phyloP scores from a whole-genome alignment of 192 early-diverging fungal species.

The Coemansia sp. region DNA sequence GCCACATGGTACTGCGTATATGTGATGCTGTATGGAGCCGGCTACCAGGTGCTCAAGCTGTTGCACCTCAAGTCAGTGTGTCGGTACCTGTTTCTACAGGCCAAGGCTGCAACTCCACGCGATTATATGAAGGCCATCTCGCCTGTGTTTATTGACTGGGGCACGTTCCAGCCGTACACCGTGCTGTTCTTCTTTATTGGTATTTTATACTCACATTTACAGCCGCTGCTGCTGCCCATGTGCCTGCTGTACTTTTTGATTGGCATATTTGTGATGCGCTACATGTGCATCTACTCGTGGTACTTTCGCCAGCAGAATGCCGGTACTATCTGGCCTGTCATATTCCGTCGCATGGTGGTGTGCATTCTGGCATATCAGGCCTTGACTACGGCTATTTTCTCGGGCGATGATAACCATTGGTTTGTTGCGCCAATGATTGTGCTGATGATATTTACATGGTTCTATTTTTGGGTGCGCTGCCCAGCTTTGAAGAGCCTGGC shows the following conservation, averaged over 20 bases:
- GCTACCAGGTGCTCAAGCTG: conserved; percentile 65
- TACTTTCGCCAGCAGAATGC: conserved; percentile 70
- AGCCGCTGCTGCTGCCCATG: conserved; percentile 70
- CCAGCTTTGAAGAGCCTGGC: conserved; percentile 20
- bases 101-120: conserved; percentile 62
- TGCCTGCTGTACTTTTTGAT: conserved; percentile 65
- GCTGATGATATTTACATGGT: conserved; percentile 45
- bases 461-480: conserved; percentile 48
- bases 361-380: conserved; percentile 67
- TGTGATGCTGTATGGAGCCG: conserved; percentile 71
- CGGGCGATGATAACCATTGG: conserved; percentile 56
- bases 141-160: conserved; percentile 69
- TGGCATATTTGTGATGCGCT: conserved; percentile 68
- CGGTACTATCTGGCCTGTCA: conserved; percentile 71
- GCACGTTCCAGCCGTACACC: conserved; percentile 66
- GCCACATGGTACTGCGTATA: conserved; percentile 79
- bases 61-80: conserved; percentile 64
- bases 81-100: conserved; percentile 45
- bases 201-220: conserved; percentile 72
- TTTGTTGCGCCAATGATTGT: conserved; percentile 50
- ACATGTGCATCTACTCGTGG: conserved; percentile 76
- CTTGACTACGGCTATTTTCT: conserved; percentile 63
- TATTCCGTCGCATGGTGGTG: conserved; percentile 64
- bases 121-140: conserved; percentile 71
- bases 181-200: conserved; percentile 73